Conservation (phyloP, 2,329 filamentous ascomycete genomes). For the Ophiostoma triangulosporum region DNA sequence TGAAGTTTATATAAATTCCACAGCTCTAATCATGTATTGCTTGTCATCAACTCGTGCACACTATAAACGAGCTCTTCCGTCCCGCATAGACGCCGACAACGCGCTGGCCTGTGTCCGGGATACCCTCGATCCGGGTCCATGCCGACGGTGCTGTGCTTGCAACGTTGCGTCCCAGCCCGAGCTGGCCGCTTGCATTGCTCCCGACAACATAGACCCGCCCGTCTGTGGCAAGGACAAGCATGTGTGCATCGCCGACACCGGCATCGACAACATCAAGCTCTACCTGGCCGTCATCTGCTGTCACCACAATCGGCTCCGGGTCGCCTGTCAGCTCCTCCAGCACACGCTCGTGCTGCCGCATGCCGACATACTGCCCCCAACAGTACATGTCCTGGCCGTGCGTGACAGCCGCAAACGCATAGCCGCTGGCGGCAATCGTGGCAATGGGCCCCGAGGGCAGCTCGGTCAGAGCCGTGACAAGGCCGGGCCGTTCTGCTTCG, state of each 20-base stretch:
- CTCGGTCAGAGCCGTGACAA: constrained; percentile 35
- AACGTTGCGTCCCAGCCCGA: constrained; percentile 29
- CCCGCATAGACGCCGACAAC: constrained; percentile 34
- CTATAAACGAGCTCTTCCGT: constrained; percentile 34
- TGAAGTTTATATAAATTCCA: not conserved
- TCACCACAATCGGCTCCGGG: constrained; percentile 33
- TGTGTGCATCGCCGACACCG: constrained; percentile 43
- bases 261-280: constrained; percentile 36
- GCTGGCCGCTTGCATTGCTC: constrained; percentile 43
- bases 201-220: constrained; percentile 42
- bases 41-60: constrained; percentile 14
- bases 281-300: constrained; percentile 36
- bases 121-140: constrained; percentile 25
- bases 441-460: constrained; percentile 37
- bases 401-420: constrained; percentile 44
- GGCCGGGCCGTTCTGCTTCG: constrained; percentile 30
- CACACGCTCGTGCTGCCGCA: constrained; percentile 3
- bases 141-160: constrained; percentile 2
- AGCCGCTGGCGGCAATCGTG: constrained; percentile 43
- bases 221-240: constrained; percentile 38
- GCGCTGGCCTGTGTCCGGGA: constrained; percentile 18
- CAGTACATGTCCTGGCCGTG: constrained; percentile 44
- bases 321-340: constrained; percentile 16
- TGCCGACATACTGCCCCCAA: constrained; percentile 39
- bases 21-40: not conserved